Conservation (phyloP, 2,329 filamentous ascomycete genomes). For the Botrytis porri region DNA sequence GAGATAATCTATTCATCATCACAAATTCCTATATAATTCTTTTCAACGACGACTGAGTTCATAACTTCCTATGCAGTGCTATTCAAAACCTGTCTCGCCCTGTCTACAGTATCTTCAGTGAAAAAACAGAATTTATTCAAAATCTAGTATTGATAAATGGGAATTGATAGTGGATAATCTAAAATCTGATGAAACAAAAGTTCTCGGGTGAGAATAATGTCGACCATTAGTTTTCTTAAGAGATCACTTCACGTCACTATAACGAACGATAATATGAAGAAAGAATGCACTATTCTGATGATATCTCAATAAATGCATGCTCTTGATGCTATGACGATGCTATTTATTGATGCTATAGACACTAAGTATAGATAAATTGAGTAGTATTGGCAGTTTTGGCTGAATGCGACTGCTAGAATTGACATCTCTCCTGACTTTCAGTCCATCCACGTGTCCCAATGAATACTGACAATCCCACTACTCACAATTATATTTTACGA, state of each 20-base stretch:
- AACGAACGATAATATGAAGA: not conserved
- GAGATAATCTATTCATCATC: too few relatives aligned
- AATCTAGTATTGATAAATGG: not conserved
- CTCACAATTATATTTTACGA: not conserved
- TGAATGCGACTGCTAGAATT: not conserved
- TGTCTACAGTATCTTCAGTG: too few relatives aligned
- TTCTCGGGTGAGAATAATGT: not conserved
- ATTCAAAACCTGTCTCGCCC: not conserved
- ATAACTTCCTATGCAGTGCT: not conserved
- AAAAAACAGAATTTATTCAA: not conserved
- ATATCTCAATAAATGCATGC: not conserved
- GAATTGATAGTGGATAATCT: not conserved
- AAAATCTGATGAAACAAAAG: not conserved
- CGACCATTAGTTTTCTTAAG: fast-evolving
- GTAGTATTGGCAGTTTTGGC: not conserved
- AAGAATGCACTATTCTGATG: not conserved
- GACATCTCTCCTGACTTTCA: not conserved
- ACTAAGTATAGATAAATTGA: not conserved
- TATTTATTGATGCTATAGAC: not conserved
- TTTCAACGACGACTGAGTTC: not conserved
- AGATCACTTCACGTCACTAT: not conserved
- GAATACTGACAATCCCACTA: not conserved
- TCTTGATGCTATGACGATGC: not conserved
- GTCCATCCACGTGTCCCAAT: not conserved
- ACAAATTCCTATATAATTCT: not conserved